Evolutionary conservation across 2,329 filamentous ascomycete species (phyloP), one percentile per base, ranked within the genome.

Genomic region (Pseudogymnoascus sp.): DNA sequence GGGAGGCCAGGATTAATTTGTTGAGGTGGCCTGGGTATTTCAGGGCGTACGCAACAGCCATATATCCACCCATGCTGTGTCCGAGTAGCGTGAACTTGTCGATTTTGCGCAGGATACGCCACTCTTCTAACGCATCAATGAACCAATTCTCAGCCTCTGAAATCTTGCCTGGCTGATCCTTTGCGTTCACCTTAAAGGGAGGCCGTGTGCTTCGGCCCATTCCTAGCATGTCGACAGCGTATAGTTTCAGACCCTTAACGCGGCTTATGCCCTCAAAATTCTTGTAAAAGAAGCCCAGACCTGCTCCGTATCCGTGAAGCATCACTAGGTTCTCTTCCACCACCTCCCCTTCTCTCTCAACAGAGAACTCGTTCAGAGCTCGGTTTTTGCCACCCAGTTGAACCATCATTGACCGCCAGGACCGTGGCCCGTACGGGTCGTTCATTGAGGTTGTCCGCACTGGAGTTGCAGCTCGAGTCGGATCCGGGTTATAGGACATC

Each of bases 201-300:
- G 94, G 93, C 4, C 93, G 82, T 26, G 85, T 87, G 62, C 90
- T 95, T 70, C 95, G 87, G 63, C 93, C 93, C 90, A 97, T 97
- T 63, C 93, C 93, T 13, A 97, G 81, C 81, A 97, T 85, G 70
- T 99, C 93, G n/a, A 99, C 78, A 0, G 93, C 91, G 72, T 94
- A 97, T 15, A 99, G 77, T 70, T 90, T 92, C 86, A 94, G 95
- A 29, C 92, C 92, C 29, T 82, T 79, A 1, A 85, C 77, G 15
- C 92, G 85, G 50, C 88, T 92, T 35, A 99, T 77, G 5, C 87
- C 85, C 74, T 99, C 94, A 64, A 96, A 96, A 73, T 99, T 99
- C 76, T 94, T 93, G 80, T 97, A 99, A 80, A 96, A 99, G 76
- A 99, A 97, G 21, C 93, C 94, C 0, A 99, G 81, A 0, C 94